Conservation (phyloP, 306 rosid genomes). For the Comarum palustre region DNA sequence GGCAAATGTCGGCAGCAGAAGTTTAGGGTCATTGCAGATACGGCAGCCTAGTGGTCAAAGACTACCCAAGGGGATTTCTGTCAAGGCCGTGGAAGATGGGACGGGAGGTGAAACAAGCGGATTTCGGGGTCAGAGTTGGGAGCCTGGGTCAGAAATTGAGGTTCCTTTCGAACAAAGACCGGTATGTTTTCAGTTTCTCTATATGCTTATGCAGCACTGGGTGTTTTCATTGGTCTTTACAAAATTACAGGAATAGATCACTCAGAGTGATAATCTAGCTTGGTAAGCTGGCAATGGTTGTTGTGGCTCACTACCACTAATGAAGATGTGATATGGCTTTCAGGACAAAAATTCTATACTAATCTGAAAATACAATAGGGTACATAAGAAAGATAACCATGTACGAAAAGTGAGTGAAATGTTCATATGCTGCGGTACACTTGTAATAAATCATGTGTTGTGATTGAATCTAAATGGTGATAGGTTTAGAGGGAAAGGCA, state of each 20-base stretch:
- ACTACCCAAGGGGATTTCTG: conserved; percentile 32
- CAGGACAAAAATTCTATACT: neutral
- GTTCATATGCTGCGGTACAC: neutral
- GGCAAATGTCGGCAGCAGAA: conserved; percentile 37
- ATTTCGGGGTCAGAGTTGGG: conserved; percentile 76
- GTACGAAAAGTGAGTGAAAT: neutral
- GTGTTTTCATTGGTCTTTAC: neutral
- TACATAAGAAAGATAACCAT: neutral
- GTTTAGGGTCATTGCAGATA: conserved; percentile 48
- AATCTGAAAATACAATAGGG: neutral
- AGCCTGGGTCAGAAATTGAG: conserved; percentile 79
- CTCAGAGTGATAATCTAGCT: neutral
- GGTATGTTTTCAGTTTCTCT: conserved; percentile 41
- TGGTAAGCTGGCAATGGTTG: neutral
- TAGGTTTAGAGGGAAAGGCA: neutral
- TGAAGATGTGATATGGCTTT: neutral
- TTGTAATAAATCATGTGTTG: neutral
- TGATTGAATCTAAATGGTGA: neutral
- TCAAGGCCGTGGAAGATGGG: conserved; percentile 68
- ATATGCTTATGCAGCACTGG: neutral
- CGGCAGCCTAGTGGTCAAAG: conserved; percentile 37
- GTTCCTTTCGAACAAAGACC: conserved; percentile 96
- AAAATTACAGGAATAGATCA: neutral
- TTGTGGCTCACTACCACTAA: neutral
- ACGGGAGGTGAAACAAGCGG: conserved; percentile 64